These are phyloP conservation scores for Phytophthora hybrid DNA, from an alignment of 352 stramenopile genomes.

Conservation along the genomic window DNA sequence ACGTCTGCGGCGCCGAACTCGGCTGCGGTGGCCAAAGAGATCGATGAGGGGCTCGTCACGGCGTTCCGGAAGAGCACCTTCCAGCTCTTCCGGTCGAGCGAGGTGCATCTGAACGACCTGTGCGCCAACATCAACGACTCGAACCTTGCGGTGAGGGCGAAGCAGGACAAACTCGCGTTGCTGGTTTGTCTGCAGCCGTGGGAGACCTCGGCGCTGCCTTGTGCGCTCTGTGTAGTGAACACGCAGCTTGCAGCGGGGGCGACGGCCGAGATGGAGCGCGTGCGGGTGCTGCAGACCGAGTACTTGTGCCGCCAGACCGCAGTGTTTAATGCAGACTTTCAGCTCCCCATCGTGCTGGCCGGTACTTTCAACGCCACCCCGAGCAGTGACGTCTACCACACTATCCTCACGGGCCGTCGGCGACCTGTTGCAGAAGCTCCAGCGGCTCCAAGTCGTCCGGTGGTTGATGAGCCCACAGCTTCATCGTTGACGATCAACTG, in stretches of 20 bases:
- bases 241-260: conserved; percentile 46
- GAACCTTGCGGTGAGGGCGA: conserved; percentile 56
- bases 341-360: conserved; percentile 83
- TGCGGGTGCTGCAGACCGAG: conserved; percentile 76
- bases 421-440: conserved; percentile 59
- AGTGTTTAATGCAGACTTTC: conserved; percentile 84
- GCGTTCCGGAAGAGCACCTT: conserved; percentile 80
- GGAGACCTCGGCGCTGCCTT: conserved; percentile 73
- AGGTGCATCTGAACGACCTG: conserved; percentile 72
- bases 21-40: conserved; percentile 29
- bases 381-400: conserved; percentile 84
- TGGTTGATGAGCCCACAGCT: conserved; percentile 43
- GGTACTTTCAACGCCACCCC: conserved; percentile 87
- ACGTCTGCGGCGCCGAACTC: conserved; percentile 19
- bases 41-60: conserved; percentile 82
- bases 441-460: conserved; percentile 45
- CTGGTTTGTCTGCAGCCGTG: conserved; percentile 85
- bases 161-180: conserved; percentile 79
- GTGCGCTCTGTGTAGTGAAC: conserved; percentile 73
- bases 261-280: conserved; percentile 50
- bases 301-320: conserved; percentile 74
- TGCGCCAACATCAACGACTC: conserved; percentile 44
- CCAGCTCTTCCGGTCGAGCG: conserved; percentile 75
- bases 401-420: conserved; percentile 66
- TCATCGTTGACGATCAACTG: conserved; percentile 65